Evolutionary conservation across 495 filamentous ascomycete genomes (phyloP).

Genomic region (Aspergillus indologenus): DNA sequence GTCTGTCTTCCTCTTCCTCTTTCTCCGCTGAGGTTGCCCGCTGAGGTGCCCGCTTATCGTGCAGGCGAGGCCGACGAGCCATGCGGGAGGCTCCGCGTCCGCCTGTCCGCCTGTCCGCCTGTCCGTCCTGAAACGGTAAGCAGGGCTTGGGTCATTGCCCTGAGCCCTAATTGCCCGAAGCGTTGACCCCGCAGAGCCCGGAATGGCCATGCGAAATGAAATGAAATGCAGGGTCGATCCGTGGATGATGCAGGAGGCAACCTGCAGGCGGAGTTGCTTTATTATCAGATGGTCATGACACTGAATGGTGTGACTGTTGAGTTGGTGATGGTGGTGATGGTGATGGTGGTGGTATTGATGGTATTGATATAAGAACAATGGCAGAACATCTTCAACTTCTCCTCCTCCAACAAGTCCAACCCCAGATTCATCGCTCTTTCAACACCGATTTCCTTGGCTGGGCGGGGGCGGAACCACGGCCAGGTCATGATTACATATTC

Average conservation of each 20-base stretch:
- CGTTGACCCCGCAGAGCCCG: constrained; percentile 4
- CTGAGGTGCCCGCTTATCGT: not conserved
- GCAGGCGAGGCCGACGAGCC: not conserved
- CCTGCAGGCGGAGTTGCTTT: too few species aligned
- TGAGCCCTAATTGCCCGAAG: constrained; percentile 21
- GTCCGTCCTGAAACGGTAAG: constrained; percentile 29
- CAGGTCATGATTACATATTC: constrained; percentile 3
- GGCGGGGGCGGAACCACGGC: constrained; percentile 1
- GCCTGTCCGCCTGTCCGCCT: too few species aligned
- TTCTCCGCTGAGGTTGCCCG: not conserved
- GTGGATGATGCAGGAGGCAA: too few species aligned
- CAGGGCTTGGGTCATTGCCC: constrained; percentile 34
- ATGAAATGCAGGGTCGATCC: constrained; percentile 1
- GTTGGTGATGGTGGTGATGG: too few species aligned
- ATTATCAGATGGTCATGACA: too few species aligned
- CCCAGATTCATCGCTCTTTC: not conserved
- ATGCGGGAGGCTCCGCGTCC: constrained; percentile 18
- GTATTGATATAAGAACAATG: too few species aligned
- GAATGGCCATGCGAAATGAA: not conserved
- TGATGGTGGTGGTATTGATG: too few species aligned
- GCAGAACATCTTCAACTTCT: too few species aligned
- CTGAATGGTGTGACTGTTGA: too few species aligned
- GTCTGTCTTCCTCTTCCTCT: not conserved
- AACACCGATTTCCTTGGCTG: not conserved
- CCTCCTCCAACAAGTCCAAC: too few species aligned